Percentiles rank a stretch among this genome's conserved stretches.
Evolutionary conservation across 768 basidiomycete genomes (phyloP).

Genomic region (Porphyrellus cyaneotinctus): DNA sequence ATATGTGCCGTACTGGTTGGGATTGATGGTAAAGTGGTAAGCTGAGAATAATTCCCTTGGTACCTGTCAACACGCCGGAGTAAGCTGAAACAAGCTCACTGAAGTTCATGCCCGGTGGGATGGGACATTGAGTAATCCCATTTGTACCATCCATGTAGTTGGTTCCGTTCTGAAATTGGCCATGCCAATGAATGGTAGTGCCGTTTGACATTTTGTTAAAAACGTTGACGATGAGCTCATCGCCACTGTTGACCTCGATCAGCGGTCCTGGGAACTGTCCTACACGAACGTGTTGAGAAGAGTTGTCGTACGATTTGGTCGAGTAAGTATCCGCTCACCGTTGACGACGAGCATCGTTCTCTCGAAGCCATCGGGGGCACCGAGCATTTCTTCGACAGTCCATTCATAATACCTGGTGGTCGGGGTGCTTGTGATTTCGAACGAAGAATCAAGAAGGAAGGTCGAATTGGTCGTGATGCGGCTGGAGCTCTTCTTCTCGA

Average conservation of each 20-base stretch:
- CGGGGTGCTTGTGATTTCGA: slow-evolving; percentile 26
- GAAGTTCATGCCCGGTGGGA: slow-evolving; percentile 45
- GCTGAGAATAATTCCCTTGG: slow-evolving; percentile 10
- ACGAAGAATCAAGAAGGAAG: slow-evolving; percentile 28
- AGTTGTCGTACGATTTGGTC: neutral
- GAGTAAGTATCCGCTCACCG: slow-evolving; percentile 22
- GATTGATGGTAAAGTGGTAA: slow-evolving; percentile 40
- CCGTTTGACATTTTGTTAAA: slow-evolving; percentile 32
- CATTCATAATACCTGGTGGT: slow-evolving; percentile 43
- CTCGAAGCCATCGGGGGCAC: slow-evolving; percentile 40
- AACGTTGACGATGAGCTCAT: slow-evolving; percentile 34
- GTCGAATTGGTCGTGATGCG: slow-evolving; percentile 24
- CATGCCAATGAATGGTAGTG: slow-evolving; percentile 34
- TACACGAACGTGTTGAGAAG: slow-evolving; percentile 9
- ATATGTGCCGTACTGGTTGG: slow-evolving; percentile 41
- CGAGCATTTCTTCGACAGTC: slow-evolving; percentile 36
- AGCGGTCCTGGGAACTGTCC: slow-evolving; percentile 35
- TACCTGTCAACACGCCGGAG: neutral
- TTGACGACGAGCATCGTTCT: slow-evolving; percentile 47
- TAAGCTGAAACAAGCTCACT: slow-evolving; percentile 19
- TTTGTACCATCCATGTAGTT: slow-evolving; percentile 47
- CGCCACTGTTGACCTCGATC: slow-evolving; percentile 34
- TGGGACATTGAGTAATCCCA: slow-evolving; percentile 49
- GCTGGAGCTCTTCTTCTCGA: slow-evolving; percentile 18
- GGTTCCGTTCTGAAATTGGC: slow-evolving; percentile 41